Percentiles rank a stretch among this genome's conserved stretches.
Conservation (phyloP, 495 filamentous ascomycete genomes). For the Lindgomyces ingoldianus region DNA sequence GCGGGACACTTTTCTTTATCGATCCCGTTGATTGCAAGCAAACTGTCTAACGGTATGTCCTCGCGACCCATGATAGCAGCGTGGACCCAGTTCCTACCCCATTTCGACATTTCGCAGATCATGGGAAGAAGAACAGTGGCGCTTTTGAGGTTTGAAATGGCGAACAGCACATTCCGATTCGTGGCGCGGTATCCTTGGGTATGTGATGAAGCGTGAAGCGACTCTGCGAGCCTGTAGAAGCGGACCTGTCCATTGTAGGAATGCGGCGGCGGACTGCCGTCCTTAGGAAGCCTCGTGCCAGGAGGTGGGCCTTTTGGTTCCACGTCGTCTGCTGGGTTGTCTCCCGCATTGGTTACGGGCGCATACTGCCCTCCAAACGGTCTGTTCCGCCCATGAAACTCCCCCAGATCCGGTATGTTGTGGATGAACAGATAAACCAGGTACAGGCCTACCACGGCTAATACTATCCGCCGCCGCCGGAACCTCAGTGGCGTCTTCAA, state of each 20-base stretch:
- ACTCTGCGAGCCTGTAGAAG: constrained; percentile 55
- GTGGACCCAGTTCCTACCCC: constrained; percentile 60
- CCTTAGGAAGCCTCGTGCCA: constrained; percentile 22
- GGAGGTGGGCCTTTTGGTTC: constrained; percentile 40
- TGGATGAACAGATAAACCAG: constrained; percentile 44
- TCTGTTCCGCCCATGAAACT: not conserved
- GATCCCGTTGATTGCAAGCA: constrained; percentile 59
- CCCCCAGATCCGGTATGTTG: constrained; percentile 31
- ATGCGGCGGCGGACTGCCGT: constrained; percentile 40
- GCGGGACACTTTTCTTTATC: constrained; percentile 53
- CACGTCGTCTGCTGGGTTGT: not conserved
- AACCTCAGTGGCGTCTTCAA: constrained; percentile 47
- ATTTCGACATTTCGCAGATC: constrained; percentile 61
- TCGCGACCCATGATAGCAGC: constrained; percentile 60
- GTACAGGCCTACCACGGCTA: constrained; percentile 48
- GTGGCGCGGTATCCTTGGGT: constrained; percentile 37
- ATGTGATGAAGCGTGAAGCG: constrained; percentile 49
- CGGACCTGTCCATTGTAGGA: constrained; percentile 60
- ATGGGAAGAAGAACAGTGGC: constrained; percentile 58
- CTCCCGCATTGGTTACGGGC: no score
- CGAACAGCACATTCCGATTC: constrained; percentile 62
- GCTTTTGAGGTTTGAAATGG: constrained; percentile 58
- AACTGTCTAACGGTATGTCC: constrained; percentile 53
- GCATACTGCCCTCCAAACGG: not conserved
- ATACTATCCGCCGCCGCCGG: constrained; percentile 49